These are phyloP conservation scores for Euphrasia confusa DNA, from an alignment of 257 asterid genomes.

Conservation along the genomic window DNA sequence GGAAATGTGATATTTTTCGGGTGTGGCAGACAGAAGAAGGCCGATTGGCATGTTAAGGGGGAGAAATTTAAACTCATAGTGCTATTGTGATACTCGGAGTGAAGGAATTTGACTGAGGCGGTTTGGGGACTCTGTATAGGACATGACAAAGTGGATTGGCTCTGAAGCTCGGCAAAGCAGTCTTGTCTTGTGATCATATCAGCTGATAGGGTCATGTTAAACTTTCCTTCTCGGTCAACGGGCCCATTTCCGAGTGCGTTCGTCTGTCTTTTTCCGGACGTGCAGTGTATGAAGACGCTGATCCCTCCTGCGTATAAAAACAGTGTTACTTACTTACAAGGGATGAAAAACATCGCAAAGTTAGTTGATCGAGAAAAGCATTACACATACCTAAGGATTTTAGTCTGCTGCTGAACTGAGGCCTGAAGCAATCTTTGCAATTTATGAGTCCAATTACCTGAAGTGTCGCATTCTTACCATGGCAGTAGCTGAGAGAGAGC, in stretches of 20 bases:
- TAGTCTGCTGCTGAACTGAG: conserved; percentile 23
- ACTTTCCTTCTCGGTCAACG: conserved; percentile 30
- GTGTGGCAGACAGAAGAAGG: conserved; percentile 33
- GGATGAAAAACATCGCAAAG: not conserved
- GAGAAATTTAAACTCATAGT: conserved; percentile 28
- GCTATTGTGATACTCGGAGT: not conserved
- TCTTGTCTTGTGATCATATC: conserved; percentile 17
- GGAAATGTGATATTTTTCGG: conserved; percentile 27
- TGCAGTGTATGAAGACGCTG: conserved; percentile 30
- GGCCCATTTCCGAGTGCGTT: conserved; percentile 29
- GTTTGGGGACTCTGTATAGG: conserved; percentile 27
- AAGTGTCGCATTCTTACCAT: conserved; percentile 29
- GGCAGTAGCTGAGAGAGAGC: conserved; percentile 22
- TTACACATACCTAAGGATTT: conserved; percentile 23
- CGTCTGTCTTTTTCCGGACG: conserved; percentile 21
- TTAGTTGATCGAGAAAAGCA: not conserved
- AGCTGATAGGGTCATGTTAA: conserved; percentile 29
- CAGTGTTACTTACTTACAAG: not conserved
- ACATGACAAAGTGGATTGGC: conserved; percentile 26
- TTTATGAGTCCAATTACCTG: conserved; percentile 35
- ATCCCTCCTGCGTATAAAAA: conserved; percentile 34
- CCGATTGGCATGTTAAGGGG: conserved; percentile 43
- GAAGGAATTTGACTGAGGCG: conserved; percentile 26
- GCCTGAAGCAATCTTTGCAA: conserved; percentile 34
- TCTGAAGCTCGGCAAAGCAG: conserved; percentile 38